Evolutionary conservation across 1,284 basidiomycete genomes (phyloP), one percentile per base, ranked within the genome.

Genomic region (Athelia sp.): DNA sequence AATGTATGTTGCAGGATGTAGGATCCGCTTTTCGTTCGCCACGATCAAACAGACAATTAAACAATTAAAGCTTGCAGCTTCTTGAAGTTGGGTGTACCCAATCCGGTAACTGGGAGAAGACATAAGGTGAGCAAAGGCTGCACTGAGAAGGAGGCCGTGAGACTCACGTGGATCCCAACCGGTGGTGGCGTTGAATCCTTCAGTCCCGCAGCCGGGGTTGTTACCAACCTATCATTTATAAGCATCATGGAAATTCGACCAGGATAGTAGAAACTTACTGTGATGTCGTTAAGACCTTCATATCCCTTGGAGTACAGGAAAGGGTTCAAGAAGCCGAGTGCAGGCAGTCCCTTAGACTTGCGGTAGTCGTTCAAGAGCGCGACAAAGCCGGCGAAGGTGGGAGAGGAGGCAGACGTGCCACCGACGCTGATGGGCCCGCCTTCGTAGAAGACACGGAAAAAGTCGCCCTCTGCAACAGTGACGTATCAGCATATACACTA

Each of bases 271-370:
- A 29, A 29, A 29, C 26, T 4, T 13, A 29, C 26, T 0, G 71
- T 77, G 45, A 82, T 78, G 54, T 83, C 81, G 51, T 76, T 80
- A 54, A 84, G 74, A 1, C 68, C 76, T n/a, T 48, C 50, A 4
- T 59, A 52, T 0, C 67, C 72, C 23, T 62, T 67, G 13, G 67
- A 63, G 58, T 84, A 84, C 13, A 84, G 51, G 15, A 80, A 62
- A 3, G 82, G 81, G 59, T 85, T 84, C 54, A 84, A 65, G 67
- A 83, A 84, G 1, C 81, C 82, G 19, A 84, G 68, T 2, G 80
- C 59, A 17, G 66, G 58, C 46, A 74, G 69, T 1, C 74, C 71
- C 13, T 69, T 59, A 32, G 68, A 62, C 24, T 82, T 62, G 18
- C 79, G 70, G 15, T 71, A 79, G 57, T 87, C 84, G 61, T 87